These are phyloP conservation scores for Hippophae tibetana DNA, from an alignment of 306 rosid species.

Conservation along the genomic window DNA sequence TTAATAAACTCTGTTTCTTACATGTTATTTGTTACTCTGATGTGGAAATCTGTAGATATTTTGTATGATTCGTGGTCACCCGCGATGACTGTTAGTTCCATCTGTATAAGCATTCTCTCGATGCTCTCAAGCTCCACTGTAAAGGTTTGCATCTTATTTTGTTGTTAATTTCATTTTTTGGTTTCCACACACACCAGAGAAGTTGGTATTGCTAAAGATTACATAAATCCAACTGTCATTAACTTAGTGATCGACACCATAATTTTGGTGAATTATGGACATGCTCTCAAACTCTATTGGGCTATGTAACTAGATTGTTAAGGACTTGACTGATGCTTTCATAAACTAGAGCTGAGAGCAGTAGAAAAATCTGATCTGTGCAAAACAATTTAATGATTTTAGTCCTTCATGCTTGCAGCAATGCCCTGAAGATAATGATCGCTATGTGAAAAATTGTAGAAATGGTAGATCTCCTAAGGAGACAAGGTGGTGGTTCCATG, in stretches of 20 bases:
- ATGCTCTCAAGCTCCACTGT: slow-evolving; percentile 96
- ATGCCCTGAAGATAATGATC: slow-evolving; percentile 98
- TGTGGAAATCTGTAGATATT: slow-evolving; percentile 62
- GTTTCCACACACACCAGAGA: too few relatives aligned
- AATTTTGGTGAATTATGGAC: background rate
- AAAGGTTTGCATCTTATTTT: slow-evolving; percentile 44
- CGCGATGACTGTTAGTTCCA: slow-evolving; percentile 99
- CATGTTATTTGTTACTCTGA: slow-evolving; percentile 11
- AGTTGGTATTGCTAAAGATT: too few relatives aligned
- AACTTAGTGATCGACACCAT: too few relatives aligned
- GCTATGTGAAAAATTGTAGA: slow-evolving; percentile 97
- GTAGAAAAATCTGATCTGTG: background rate
- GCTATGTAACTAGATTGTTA: background rate
- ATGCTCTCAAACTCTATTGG: background rate
- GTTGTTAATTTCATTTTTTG: too few relatives aligned
- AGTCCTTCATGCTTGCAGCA: slow-evolving; percentile 55
- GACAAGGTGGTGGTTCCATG: slow-evolving; percentile 99
- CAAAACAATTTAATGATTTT: background rate
- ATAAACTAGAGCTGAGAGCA: background rate
- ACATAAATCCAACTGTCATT: too few relatives aligned
- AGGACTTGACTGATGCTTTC: background rate
- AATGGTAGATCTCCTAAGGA: slow-evolving; percentile 98
- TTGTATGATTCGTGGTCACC: slow-evolving; percentile 99
- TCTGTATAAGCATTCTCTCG: slow-evolving; percentile 98
- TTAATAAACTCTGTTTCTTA: background rate